phyloP scores from a whole-genome alignment of 768 basidiomycete genomes.

The Dendrothele bispora region DNA sequence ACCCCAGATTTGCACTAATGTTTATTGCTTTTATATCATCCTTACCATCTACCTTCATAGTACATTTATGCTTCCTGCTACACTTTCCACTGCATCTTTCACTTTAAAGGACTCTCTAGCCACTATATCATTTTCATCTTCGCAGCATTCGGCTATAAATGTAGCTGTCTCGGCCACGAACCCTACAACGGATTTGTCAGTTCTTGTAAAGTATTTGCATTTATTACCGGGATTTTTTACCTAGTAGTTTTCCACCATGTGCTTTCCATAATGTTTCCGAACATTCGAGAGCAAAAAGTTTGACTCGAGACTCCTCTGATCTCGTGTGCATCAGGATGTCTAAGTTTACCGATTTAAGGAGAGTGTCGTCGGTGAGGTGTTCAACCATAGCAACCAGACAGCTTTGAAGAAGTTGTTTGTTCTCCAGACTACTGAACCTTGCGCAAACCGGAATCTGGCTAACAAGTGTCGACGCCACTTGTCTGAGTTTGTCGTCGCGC shows the following conservation, averaged over 20 bases:
- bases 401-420: constrained; percentile 42
- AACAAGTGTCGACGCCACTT: constrained; percentile 58
- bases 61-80: constrained; percentile 64
- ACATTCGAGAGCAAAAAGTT: constrained; percentile 69
- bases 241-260: constrained; percentile 73
- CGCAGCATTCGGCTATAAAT: constrained; percentile 84
- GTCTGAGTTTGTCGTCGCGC: constrained; percentile 78
- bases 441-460: constrained; percentile 62
- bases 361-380: constrained; percentile 49
- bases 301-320: constrained; percentile 70
- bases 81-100: constrained; percentile 69
- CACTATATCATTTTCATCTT: constrained; percentile 86
- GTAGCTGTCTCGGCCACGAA: constrained; percentile 80
- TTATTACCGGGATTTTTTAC: constrained; percentile 38
- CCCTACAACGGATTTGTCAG: constrained; percentile 37
- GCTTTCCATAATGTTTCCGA: constrained; percentile 73
- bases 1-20: not conserved
- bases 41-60: constrained; percentile 35
- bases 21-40: not conserved
- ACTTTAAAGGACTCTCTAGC: constrained; percentile 67
- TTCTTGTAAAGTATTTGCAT: not conserved
- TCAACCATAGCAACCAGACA: constrained; percentile 59
- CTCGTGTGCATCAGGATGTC: constrained; percentile 87
- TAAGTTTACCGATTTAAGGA: constrained; percentile 82
- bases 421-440: constrained; percentile 33